These are phyloP conservation scores for Pseudonectria buxi DNA, from an alignment of 2,329 filamentous ascomycete species.

Conservation along the genomic window DNA sequence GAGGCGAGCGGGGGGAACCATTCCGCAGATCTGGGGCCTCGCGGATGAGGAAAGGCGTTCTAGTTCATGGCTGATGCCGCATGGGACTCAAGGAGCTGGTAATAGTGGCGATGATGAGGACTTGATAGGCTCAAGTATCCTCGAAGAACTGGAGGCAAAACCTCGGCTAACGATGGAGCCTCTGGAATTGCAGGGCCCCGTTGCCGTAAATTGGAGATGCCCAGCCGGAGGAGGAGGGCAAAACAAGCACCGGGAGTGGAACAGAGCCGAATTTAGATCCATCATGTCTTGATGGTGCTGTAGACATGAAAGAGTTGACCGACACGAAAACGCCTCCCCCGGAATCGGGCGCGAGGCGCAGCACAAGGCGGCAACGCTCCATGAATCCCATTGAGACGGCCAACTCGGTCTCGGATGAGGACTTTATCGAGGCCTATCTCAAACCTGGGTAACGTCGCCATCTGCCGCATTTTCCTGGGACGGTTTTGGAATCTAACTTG, in stretches of 20 bases:
- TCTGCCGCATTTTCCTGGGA: not conserved
- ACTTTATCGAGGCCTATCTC: slow-evolving; percentile 44
- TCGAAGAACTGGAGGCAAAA: not conserved
- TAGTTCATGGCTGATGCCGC: no score
- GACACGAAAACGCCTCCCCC: not conserved
- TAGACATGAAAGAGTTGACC: not conserved
- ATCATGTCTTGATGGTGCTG: no score
- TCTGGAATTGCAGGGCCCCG: not conserved
- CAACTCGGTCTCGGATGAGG: slow-evolving; percentile 39
- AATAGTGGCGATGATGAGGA: no score
- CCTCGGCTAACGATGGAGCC: slow-evolving; percentile 1
- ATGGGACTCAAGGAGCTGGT: no score
- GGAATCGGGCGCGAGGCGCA: slow-evolving; percentile 3
- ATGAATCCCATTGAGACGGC: slow-evolving; percentile 39
- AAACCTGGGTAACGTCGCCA: slow-evolving; percentile 34
- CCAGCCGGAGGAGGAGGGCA: no score
- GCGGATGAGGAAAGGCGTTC: no score
- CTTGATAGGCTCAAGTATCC: no score
- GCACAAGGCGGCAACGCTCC: not conserved
- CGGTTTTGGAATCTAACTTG: not conserved
- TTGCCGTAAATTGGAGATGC: not conserved
- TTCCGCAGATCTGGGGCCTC: slow-evolving; percentile 12
- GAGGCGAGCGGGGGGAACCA: slow-evolving; percentile 21
- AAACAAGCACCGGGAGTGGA: no score
- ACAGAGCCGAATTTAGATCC: no score